Percentiles rank a stretch among this genome's conserved stretches.
Evolutionary conservation across 768 basidiomycete species (phyloP).

Genomic region (Psilocybe tampanensis): DNA sequence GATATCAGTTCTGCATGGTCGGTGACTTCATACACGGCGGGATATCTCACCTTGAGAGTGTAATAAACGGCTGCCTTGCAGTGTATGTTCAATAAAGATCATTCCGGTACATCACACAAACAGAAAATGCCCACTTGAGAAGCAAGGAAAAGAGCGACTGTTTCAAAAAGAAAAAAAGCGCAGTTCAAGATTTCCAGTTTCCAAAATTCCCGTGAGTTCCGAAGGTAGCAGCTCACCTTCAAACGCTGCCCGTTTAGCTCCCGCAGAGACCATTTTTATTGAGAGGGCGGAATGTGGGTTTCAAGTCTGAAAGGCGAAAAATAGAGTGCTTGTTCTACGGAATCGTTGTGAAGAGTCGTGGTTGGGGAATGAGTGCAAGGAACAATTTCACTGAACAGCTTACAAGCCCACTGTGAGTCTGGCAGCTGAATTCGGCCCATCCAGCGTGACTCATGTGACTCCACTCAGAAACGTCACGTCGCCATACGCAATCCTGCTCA

Average conservation of each 20-base stretch:
- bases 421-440: too few relatives aligned
- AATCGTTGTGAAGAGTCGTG: too few relatives aligned
- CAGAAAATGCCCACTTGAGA: slow-evolving; percentile 45
- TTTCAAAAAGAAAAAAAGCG: neutral
- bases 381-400: too few relatives aligned
- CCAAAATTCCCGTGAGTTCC: neutral
- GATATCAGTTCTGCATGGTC: neutral
- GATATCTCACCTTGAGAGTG: slow-evolving; percentile 62
- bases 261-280: slow-evolving; percentile 39
- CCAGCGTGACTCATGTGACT: too few relatives aligned
- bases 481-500: too few relatives aligned
- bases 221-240: slow-evolving; percentile 37
- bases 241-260: slow-evolving; percentile 44
- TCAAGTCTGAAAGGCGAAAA: neutral
- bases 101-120: slow-evolving; percentile 4
- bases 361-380: neutral
- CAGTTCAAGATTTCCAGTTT: neutral
- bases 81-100: slow-evolving; percentile 21
- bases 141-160: slow-evolving; percentile 54
- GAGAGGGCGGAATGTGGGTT: neutral
- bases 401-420: neutral
- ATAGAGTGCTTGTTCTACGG: neutral
- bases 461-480: too few relatives aligned
- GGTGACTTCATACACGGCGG: neutral
- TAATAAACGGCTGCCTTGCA: slow-evolving; percentile 79